Evolutionary conservation across 1,284 basidiomycete species (phyloP).

Genomic region (Heimioporus retisporus): DNA sequence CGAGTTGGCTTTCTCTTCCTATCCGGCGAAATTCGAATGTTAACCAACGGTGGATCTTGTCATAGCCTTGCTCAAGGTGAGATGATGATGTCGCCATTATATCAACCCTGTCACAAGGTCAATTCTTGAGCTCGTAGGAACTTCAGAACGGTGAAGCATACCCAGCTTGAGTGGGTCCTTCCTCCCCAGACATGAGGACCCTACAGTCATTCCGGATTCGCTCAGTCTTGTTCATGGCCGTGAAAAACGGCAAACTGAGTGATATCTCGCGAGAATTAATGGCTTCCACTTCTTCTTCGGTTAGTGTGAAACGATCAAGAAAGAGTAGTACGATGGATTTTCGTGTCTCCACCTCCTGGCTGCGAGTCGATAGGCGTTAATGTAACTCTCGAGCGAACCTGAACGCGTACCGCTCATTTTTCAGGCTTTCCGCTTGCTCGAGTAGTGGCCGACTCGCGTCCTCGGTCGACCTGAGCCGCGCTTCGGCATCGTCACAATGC

Average conservation of each 20-base stretch:
- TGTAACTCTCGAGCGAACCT: too few species aligned
- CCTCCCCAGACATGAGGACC: conserved; percentile 90
- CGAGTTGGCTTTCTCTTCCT: conserved; percentile 81
- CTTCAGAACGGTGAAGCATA: conserved; percentile 46
- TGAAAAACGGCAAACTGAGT: conserved; percentile 81
- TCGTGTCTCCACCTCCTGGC: conserved; percentile 75
- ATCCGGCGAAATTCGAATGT: conserved; percentile 89
- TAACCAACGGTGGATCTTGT: conserved; percentile 91
- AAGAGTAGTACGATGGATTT: conserved; percentile 85
- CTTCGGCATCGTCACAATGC: conserved; percentile 66
- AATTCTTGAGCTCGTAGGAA: not conserved
- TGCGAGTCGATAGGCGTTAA: conserved; percentile 34
- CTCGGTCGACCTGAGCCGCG: conserved; percentile 80
- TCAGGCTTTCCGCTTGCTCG: conserved; percentile 87
- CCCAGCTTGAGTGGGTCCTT: conserved; percentile 86
- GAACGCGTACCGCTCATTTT: conserved; percentile 76
- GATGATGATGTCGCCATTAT: conserved; percentile 88
- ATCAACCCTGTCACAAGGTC: conserved; percentile 69
- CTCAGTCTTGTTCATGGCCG: conserved; percentile 89
- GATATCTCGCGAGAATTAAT: conserved; percentile 85
- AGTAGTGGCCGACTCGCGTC: conserved; percentile 87
- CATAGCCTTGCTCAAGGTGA: conserved; percentile 90
- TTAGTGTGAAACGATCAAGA: conserved; percentile 88
- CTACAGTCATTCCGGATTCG: conserved; percentile 87
- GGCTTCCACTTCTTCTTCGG: conserved; percentile 75